A percentile compares a stretch with the other conserved stretches of the same genome.
Evolutionary conservation across 495 filamentous ascomycete genomes (phyloP).

Genomic region (Pyronema domesticum): DNA sequence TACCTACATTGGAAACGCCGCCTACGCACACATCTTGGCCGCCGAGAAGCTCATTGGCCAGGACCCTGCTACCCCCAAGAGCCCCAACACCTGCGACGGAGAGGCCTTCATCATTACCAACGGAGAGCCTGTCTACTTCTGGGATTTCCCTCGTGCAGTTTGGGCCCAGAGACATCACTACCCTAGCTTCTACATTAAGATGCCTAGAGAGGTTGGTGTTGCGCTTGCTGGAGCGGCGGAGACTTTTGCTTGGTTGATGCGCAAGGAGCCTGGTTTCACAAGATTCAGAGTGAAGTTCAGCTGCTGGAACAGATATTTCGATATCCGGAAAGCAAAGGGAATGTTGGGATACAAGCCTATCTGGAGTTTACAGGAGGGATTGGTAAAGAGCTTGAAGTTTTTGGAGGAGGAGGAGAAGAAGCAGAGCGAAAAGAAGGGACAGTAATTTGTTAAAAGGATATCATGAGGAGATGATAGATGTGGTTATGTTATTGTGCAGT

Average conservation of each 20-base stretch:
- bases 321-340: constrained; percentile 65
- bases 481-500: too few species aligned
- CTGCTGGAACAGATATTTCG: constrained; percentile 74
- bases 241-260: constrained; percentile 42
- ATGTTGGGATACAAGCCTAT: constrained; percentile 60
- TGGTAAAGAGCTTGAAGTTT: constrained; percentile 49
- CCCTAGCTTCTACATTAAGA: constrained; percentile 43
- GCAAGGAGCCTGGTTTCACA: constrained; percentile 61
- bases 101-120: constrained; percentile 95
- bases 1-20: constrained; percentile 63
- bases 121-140: constrained; percentile 81
- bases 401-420: constrained; percentile 37
- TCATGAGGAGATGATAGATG: neutral
- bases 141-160: constrained; percentile 69
- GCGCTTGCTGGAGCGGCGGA: constrained; percentile 53
- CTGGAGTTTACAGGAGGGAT: constrained; percentile 55
- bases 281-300: constrained; percentile 54
- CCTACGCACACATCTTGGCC: constrained; percentile 55
- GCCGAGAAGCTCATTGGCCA: constrained; percentile 50
- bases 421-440: constrained; percentile 24
- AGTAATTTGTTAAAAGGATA: constrained; percentile 5
- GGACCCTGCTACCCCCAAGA: constrained; percentile 36
- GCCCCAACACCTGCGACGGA: constrained; percentile 68
- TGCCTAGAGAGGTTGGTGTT: constrained; percentile 46
- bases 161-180: constrained; percentile 55